Evolutionary conservation across 2,329 filamentous ascomycete species (phyloP), one percentile per base, ranked within the genome.

Genomic region (Penicillium sp.): DNA sequence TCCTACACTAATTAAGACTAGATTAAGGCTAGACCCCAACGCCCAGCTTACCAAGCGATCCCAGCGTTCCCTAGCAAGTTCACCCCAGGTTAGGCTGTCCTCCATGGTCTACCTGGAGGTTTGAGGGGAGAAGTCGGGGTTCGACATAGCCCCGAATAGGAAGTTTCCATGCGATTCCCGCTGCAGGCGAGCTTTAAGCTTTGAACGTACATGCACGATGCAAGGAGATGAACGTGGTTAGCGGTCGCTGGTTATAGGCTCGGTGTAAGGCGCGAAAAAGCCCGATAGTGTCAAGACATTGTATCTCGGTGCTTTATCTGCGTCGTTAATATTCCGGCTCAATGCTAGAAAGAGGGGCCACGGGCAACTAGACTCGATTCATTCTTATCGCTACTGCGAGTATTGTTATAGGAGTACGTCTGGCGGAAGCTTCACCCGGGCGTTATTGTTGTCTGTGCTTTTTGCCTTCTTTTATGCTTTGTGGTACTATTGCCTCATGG

Each of bases 171-270:
- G 32, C 42, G 38, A 46, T 47, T 51, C 51, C 49, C 52, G 51
- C 49, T 55, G 51, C 54, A 53, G 46, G 32, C 35, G 38, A 47
- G 44, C 43, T 49, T 45, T 43, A 53, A 52, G 44, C 42, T 52
- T 56, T 47, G 27, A 44, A 50, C 46, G 16, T 23, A 13, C 24
- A 28, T 50, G 50, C 44, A 41, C 39, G n/a, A 42, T 50, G 47
- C 47, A 55, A 53, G 44, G 48, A 48, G 47, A 54, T 56, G 48
- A 56, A 54, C 51, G 54, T 54, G 54, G 52, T 46, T 46, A 46
- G 46, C 40, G 35, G 18, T 34, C 8, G 35, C 18, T 20, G 4
- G 3, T 20, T 4, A 20, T 34, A 26, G 28, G 29, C 24, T 28
- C 42, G 40, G 44, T 31, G 40, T 39, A 28, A 28, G 9, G 22